Conservation (phyloP, 495 filamentous ascomycete genomes). For the Lasiosphaeriaceae sp. region DNA sequence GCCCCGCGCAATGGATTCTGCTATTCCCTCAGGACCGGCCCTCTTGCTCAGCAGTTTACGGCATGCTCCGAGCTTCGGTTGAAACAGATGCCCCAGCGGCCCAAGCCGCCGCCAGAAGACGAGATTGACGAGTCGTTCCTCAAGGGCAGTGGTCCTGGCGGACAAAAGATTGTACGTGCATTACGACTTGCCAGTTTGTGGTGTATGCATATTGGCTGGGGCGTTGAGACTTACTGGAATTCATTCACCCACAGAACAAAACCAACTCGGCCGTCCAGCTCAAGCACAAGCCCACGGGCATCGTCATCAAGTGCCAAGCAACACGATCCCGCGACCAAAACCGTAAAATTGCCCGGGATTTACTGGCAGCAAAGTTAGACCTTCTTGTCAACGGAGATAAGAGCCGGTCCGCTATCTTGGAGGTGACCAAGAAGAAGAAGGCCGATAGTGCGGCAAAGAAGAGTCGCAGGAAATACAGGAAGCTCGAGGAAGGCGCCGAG, state of each 20-base stretch:
- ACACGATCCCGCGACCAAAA: slow-evolving; percentile 87
- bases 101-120: slow-evolving; percentile 63
- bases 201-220: neutral
- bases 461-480: slow-evolving; percentile 46
- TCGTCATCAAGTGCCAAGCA: slow-evolving; percentile 88
- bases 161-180: slow-evolving; percentile 77
- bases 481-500: slow-evolving; percentile 22
- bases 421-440: slow-evolving; percentile 41
- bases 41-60: slow-evolving; percentile 2
- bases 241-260: slow-evolving; percentile 69
- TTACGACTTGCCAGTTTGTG: neutral
- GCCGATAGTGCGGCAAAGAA: slow-evolving; percentile 47
- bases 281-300: slow-evolving; percentile 79
- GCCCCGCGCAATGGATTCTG: neutral
- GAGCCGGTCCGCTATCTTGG: slow-evolving; percentile 39
- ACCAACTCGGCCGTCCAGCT: slow-evolving; percentile 93
- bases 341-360: slow-evolving; percentile 73
- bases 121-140: slow-evolving; percentile 83
- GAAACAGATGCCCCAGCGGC: slow-evolving; percentile 63
- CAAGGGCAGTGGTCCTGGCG: slow-evolving; percentile 88
- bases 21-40: neutral
- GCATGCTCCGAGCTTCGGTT: slow-evolving; percentile 5
- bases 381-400: slow-evolving; percentile 48
- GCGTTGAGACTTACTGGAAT: slow-evolving; percentile 14
- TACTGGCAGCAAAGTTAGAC: slow-evolving; percentile 78